Base-by-base conservation (phyloP, 371 early-diverging fungal genomes). In the Catenaria anguillulae region DNA sequence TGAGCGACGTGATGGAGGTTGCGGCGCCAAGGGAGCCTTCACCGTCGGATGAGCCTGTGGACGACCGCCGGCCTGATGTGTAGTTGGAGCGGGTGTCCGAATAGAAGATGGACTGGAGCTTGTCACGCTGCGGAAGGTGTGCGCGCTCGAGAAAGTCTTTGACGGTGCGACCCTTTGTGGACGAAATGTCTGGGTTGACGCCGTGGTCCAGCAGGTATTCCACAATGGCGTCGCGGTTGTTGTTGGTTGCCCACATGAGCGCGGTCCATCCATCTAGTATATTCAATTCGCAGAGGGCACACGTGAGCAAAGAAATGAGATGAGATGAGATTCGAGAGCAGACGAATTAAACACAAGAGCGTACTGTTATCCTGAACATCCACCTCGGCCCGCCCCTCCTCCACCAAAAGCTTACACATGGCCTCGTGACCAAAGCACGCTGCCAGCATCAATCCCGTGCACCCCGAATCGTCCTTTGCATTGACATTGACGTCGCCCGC, bases 171-270 rank as follows among this genome's bases (percentile, higher is more conserved):
- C 93, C 93, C 50, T 82, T 81, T 48, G 79, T 71, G 0, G 90
- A 87, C 65, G 77, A 78, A n/a, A 83, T 72, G 24, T 78, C 74
- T 5, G 84, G 68, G 33, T 82, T 79, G 35, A 92, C 96, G 23
- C 93, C 92, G 63, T 74, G 64, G 34, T 86, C 86, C 33, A 93
- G 64, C 56, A 93, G 75, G n/a, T 86, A 58, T 63, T 81, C 79
- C 60, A 88, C 89, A 34, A 87, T 71, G 15, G 71, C 70, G 62
- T 83, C 82, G 74, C 89, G 85, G 61, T 84, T 83, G 73, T 89
- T 93, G 65, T 86, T 87, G 52, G 87, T 85, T 2, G 96, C 93
- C 96, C 96, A 95, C 79, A 93, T 84, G 55, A 93, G 79, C n/a
- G 92, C 86, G 6, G 93, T 85, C 96, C 96, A 95, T 26, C 96